Percentiles rank a stretch among this genome's conserved stretches.
phyloP scores from a whole-genome alignment of 2,329 filamentous ascomycete species.

The Aureobasidium namibiae region DNA sequence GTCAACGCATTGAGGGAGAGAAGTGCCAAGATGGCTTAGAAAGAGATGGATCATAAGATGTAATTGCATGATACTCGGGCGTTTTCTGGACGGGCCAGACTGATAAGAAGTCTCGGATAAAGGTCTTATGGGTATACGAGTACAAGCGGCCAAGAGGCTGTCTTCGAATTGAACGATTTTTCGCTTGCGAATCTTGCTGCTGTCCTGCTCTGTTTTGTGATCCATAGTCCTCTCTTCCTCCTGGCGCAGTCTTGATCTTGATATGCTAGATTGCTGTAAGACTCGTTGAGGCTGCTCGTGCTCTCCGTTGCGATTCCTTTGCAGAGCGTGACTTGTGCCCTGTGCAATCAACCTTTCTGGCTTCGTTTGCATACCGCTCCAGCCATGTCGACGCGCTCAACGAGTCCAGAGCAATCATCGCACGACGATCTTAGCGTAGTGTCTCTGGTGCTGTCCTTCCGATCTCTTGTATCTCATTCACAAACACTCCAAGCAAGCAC shows the following conservation, averaged over 20 bases:
- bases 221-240: neutral
- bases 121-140: neutral
- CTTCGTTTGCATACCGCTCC: too few relatives aligned
- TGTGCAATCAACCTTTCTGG: too few relatives aligned
- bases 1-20: constrained; percentile 25
- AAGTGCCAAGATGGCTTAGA: constrained; percentile 4
- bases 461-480: constrained; percentile 13
- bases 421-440: too few relatives aligned
- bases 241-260: neutral
- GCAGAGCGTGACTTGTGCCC: too few relatives aligned
- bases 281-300: too few relatives aligned
- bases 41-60: neutral
- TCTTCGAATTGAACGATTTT: neutral
- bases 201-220: neutral
- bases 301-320: too few relatives aligned
- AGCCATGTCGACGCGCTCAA: neutral
- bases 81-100: neutral
- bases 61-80: neutral
- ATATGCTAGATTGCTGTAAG: too few relatives aligned
- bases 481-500: constrained; percentile 24
- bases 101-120: neutral
- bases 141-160: neutral
- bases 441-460: neutral
- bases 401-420: neutral
- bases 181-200: neutral